A percentile compares a stretch with the other conserved stretches of the same genome.
phyloP scores from a whole-genome alignment of 352 stramenopile species.

The Phytopythium helicoides region DNA sequence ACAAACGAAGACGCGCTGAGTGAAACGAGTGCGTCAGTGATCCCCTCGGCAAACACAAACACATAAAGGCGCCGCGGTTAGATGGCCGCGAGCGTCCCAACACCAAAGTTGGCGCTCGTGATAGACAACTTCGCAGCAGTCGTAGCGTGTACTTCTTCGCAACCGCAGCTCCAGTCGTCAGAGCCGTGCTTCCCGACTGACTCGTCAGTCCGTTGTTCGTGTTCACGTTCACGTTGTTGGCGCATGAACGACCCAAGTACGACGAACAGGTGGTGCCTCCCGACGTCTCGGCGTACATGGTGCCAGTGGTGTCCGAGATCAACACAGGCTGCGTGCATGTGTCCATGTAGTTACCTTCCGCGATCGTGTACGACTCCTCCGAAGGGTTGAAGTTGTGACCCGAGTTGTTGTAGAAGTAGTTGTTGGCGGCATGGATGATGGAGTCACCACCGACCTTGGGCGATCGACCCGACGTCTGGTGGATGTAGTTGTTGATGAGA shows the following conservation, averaged over 20 bases:
- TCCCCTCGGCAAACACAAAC: too few relatives aligned
- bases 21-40: background rate
- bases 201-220: slow-evolving; percentile 16
- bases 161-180: slow-evolving; percentile 12
- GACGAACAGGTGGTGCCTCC: slow-evolving; percentile 13
- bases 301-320: slow-evolving; percentile 10
- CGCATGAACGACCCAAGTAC: slow-evolving; percentile 14
- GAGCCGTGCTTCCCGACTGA: slow-evolving; percentile 15
- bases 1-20: background rate
- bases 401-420: slow-evolving; percentile 24
- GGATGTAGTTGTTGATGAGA: slow-evolving; percentile 31
- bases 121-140: slow-evolving; percentile 13
- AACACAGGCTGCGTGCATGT: slow-evolving; percentile 20
- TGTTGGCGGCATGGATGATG: slow-evolving; percentile 21
- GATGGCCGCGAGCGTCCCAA: slow-evolving; percentile 15
- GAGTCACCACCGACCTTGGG: slow-evolving; percentile 25
- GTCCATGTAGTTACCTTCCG: slow-evolving; percentile 27
- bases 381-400: slow-evolving; percentile 13
- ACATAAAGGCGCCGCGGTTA: too few relatives aligned
- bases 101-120: slow-evolving; percentile 17
- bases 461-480: slow-evolving; percentile 27
- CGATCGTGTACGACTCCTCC: slow-evolving; percentile 16
- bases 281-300: slow-evolving; percentile 11
- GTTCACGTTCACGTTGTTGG: slow-evolving; percentile 14
- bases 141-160: slow-evolving; percentile 15